These are phyloP conservation scores for Komagataella populi DNA, from an alignment of 805 yeast genomes.

Conservation along the genomic window DNA sequence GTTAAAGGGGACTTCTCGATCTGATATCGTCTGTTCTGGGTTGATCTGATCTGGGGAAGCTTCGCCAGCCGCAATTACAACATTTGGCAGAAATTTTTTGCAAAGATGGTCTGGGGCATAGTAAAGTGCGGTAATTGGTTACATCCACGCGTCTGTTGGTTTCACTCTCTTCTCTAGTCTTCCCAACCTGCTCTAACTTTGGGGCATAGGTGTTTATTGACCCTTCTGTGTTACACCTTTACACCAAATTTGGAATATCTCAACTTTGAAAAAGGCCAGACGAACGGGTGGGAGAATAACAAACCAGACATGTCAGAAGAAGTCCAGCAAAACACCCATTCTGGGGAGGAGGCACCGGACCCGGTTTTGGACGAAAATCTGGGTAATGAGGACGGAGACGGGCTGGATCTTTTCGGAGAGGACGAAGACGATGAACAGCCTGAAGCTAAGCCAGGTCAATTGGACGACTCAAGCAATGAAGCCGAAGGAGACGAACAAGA, in stretches of 20 bases:
- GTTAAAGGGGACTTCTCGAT: background rate
- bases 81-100: background rate
- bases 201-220: no score
- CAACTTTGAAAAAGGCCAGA: background rate
- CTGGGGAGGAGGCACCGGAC: background rate
- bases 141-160: no score
- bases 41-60: background rate
- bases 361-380: background rate
- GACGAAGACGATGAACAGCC: background rate
- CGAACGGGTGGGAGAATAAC: background rate
- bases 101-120: no score
- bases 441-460: background rate
- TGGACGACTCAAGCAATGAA: slow-evolving; percentile 7
- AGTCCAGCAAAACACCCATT: background rate
- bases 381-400: background rate
- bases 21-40: background rate
- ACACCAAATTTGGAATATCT: background rate
- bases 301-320: background rate
- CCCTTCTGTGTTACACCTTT: background rate
- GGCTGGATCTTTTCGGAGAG: background rate
- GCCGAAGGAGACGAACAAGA: slow-evolving; percentile 21
- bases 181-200: no score
- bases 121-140: no score
- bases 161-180: no score
- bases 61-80: background rate